phyloP scores from a whole-genome alignment of 2,329 filamentous ascomycete genomes.

The Hymenoscyphus occultus region DNA sequence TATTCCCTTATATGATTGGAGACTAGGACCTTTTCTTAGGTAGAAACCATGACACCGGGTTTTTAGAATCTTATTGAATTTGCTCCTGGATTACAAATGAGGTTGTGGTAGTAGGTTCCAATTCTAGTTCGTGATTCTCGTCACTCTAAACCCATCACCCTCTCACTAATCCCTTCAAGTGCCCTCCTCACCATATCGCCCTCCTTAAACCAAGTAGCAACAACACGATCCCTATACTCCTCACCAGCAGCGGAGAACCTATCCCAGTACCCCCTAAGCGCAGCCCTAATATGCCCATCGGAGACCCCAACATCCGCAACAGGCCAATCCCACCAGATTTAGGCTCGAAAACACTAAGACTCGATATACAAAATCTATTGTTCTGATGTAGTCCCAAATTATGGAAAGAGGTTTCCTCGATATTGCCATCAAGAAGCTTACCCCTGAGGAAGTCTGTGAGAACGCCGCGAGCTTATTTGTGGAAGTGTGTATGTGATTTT shows the following conservation, averaged over 20 bases:
- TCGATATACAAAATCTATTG: conserved; percentile 21
- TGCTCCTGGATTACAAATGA: neutral
- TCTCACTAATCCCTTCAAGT: conserved; percentile 9
- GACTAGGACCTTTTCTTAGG: neutral
- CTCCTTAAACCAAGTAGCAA: conserved; percentile 18
- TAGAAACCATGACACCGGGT: neutral
- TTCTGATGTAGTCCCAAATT: conserved; percentile 17
- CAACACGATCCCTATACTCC: conserved; percentile 18
- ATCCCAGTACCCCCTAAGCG: conserved; percentile 17
- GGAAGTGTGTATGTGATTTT: conserved; percentile 14
- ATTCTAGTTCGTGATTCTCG: neutral
- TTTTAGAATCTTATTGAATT: neutral
- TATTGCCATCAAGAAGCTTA: conserved; percentile 20
- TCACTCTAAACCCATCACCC: conserved; percentile 14
- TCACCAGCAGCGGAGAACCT: conserved; percentile 14
- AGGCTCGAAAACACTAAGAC: conserved; percentile 20
- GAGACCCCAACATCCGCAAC: conserved; percentile 18
- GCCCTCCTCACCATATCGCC: conserved; percentile 20
- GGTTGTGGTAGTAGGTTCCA: neutral
- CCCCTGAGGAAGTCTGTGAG: conserved; percentile 15
- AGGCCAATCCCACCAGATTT: conserved; percentile 16
- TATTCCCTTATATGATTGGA: neutral
- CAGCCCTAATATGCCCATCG: conserved; percentile 17
- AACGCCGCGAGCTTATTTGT: conserved; percentile 12
- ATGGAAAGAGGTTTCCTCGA: conserved; percentile 19